phyloP scores from a whole-genome alignment of 306 rosid genomes.

The Malus orientalis region DNA sequence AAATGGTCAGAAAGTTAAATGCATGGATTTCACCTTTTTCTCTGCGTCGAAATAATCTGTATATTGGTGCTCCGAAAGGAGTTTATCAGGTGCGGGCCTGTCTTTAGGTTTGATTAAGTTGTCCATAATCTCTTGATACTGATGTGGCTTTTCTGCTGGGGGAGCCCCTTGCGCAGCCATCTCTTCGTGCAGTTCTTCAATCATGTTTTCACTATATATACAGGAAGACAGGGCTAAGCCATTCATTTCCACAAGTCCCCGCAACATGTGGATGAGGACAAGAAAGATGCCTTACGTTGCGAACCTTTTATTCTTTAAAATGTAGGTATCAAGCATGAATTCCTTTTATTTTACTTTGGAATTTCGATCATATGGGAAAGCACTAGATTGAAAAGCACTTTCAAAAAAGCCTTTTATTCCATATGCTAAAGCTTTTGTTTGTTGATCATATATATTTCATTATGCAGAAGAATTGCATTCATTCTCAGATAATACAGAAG shows the following conservation, averaged over 20 bases:
- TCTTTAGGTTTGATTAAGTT: constrained; percentile 6
- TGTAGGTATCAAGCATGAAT: background rate
- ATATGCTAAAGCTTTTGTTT: background rate
- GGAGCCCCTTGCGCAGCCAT: constrained; percentile 9
- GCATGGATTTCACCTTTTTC: constrained; percentile 18
- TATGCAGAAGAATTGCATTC: background rate
- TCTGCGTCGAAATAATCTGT: background rate
- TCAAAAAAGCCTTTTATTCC: background rate
- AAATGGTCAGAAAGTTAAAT: background rate
- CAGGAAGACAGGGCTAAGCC: background rate
- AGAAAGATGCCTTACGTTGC: background rate
- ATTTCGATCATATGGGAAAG: background rate
- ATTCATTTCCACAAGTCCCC: background rate
- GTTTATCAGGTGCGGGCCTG: constrained; percentile 1
- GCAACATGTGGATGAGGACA: background rate
- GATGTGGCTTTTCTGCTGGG: background rate
- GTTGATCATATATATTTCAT: background rate
- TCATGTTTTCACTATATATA: background rate
- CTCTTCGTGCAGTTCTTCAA: background rate
- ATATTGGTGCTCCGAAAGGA: background rate
- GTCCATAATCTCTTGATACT: constrained; percentile 4
- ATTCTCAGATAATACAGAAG: background rate
- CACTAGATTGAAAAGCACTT: background rate
- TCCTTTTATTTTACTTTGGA: background rate
- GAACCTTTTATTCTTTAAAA: background rate